These are phyloP conservation scores for Sisymbrium irio DNA, from an alignment of 345 rosid genomes.

Conservation along the genomic window DNA sequence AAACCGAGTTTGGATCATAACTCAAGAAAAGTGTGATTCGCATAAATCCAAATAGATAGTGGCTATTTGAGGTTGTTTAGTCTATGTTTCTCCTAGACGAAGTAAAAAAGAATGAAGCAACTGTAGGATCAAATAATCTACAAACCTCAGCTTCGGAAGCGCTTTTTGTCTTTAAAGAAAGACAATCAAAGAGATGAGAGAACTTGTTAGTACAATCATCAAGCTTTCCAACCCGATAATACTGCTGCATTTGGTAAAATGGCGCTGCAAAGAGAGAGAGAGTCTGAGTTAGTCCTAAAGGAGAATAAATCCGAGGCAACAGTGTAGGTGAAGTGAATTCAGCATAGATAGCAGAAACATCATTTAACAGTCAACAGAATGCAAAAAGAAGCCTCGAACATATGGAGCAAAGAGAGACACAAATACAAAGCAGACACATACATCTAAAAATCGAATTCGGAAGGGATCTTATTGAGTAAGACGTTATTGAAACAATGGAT, in stretches of 20 bases:
- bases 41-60: no score
- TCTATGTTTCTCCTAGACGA: neutral
- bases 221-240: constrained; percentile 63
- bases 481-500: no score
- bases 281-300: constrained; percentile 4
- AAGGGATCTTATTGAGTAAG: no score
- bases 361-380: no score
- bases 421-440: neutral
- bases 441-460: no score
- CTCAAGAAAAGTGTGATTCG: no score
- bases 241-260: constrained; percentile 82
- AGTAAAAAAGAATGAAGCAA: neutral
- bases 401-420: neutral
- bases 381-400: no score
- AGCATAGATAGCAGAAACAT: neutral
- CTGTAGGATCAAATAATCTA: constrained; percentile 9
- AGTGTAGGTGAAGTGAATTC: no score
- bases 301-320: no score
- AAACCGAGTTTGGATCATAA: no score
- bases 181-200: constrained; percentile 61
- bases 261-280: constrained; percentile 55
- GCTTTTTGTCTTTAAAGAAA: constrained; percentile 62
- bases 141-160: constrained; percentile 60
- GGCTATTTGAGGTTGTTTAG: neutral
- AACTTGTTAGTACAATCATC: constrained; percentile 67